phyloP scores from a whole-genome alignment of 495 filamentous ascomycete species.

The Penicillium psychrofluorescens region DNA sequence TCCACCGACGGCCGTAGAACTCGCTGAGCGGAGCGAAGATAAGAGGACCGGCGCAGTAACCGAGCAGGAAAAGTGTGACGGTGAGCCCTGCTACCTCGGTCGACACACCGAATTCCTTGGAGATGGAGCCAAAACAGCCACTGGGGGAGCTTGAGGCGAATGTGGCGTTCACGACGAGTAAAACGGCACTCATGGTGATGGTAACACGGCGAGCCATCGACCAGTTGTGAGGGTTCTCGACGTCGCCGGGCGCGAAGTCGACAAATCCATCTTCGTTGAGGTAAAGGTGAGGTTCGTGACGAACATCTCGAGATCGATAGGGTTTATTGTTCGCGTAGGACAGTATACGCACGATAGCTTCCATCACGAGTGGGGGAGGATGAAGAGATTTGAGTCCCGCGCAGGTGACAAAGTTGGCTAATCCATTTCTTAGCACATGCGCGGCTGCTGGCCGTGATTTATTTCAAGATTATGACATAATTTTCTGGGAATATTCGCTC shows the following conservation, averaged over 20 bases:
- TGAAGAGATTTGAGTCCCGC: background rate
- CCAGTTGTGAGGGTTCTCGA: constrained; percentile 49
- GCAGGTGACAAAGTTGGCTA: no score
- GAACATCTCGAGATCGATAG: constrained; percentile 20
- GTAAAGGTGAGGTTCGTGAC: constrained; percentile 14
- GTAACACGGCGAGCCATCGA: constrained; percentile 28
- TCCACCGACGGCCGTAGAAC: constrained; percentile 44
- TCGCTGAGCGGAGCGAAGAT: constrained; percentile 46
- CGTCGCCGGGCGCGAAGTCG: constrained; percentile 37
- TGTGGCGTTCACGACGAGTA: constrained; percentile 46
- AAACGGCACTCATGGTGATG: constrained; percentile 36
- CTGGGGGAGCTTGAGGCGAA: constrained; percentile 46
- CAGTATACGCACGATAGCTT: constrained; percentile 20
- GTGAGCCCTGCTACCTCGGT: constrained; percentile 38
- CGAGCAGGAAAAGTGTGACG: constrained; percentile 46
- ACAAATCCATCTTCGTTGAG: constrained; percentile 38
- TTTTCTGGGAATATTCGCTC: no score
- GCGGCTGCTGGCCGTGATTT: no score
- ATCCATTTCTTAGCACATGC: no score
- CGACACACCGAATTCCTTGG: constrained; percentile 33
- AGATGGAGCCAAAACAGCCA: constrained; percentile 37
- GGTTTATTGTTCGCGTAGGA: constrained; percentile 30
- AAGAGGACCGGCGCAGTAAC: constrained; percentile 44
- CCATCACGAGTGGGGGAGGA: constrained; percentile 3
- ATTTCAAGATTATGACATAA: no score